Conservation (phyloP, 2,329 filamentous ascomycete genomes). For the Paracorniculantispora psalliotae region DNA sequence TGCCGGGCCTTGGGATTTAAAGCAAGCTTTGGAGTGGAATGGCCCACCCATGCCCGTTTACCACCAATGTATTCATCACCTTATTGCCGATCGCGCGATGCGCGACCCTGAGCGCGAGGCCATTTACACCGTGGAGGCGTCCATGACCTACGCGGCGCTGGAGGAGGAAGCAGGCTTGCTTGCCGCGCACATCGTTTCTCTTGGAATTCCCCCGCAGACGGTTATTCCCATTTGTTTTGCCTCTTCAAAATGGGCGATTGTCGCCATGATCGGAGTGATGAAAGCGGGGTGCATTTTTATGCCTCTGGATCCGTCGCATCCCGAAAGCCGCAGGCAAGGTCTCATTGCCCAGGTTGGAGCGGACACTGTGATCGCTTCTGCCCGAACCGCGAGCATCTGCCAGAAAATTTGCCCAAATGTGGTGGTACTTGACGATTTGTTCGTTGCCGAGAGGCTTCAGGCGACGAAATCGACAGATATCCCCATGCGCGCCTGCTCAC, state of each 20-base stretch:
- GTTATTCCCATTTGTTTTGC: background rate
- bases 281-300: background rate
- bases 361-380: background rate
- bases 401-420: background rate
- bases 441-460: background rate
- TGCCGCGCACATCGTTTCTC: background rate
- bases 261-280: constrained; percentile 2
- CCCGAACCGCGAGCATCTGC: background rate
- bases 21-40: background rate
- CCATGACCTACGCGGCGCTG: background rate
- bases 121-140: background rate
- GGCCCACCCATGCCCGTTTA: background rate
- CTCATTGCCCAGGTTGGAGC: background rate
- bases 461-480: background rate
- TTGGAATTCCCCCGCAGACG: background rate
- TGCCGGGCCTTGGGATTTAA: background rate
- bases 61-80: background rate
- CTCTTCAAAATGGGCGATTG: background rate
- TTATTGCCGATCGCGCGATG: background rate
- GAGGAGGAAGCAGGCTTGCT: background rate
- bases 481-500: background rate
- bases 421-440: background rate
- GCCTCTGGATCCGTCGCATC: background rate
- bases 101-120: background rate
- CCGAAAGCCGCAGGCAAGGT: background rate